Percentiles rank a stretch among this genome's conserved stretches.
phyloP scores from a whole-genome alignment of 2,329 filamentous ascomycete species.

The Chrysoporthe austroafricana region DNA sequence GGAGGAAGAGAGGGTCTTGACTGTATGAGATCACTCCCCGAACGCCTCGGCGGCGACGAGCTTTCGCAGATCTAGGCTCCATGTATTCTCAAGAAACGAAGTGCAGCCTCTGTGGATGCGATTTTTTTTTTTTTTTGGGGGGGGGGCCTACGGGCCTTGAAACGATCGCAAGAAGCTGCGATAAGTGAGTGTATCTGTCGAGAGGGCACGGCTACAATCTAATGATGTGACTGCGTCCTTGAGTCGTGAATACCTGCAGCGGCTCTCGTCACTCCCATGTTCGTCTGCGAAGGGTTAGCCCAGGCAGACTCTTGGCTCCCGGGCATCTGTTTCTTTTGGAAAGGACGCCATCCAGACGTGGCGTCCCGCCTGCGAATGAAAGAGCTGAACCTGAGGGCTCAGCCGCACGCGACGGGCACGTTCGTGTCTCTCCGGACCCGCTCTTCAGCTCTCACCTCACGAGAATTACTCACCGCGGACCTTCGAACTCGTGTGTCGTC shows the following conservation, averaged over 20 bases:
- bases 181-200: background rate
- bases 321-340: background rate
- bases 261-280: background rate
- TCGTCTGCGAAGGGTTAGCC: background rate
- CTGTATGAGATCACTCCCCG: background rate
- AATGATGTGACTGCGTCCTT: background rate
- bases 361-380: background rate
- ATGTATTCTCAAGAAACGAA: too few relatives aligned
- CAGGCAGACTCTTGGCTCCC: background rate
- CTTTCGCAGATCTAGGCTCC: too few relatives aligned
- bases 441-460: background rate
- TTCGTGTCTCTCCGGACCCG: background rate
- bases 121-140: too few relatives aligned
- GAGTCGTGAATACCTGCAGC: background rate
- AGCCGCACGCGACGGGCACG: background rate
- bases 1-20: background rate
- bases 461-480: background rate
- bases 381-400: background rate
- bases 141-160: too few relatives aligned
- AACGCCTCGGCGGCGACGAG: background rate
- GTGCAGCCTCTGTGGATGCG: too few relatives aligned
- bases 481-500: background rate
- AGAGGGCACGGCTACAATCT: background rate
- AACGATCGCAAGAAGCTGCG: background rate
- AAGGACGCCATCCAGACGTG: background rate